Percentiles rank a stretch among this genome's conserved stretches.
Evolutionary conservation across 2,329 filamentous ascomycete species (phyloP).

Genomic region (Beauveria rudraprayagi): DNA sequence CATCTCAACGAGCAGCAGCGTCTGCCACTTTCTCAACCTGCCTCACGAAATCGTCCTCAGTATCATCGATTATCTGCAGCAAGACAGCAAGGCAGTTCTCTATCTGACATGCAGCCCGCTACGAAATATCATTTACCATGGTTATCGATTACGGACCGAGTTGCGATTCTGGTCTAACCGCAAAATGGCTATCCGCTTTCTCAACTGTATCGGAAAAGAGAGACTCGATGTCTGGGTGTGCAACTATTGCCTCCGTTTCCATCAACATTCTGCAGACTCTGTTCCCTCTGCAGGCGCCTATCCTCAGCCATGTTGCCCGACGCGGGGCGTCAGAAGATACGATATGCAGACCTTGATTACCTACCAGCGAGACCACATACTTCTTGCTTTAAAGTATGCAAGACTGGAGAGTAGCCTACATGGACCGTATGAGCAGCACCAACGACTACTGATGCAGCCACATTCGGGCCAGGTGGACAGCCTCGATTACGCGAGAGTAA

Average conservation of each 20-base stretch:
- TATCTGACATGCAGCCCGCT: neutral
- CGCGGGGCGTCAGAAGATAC: too few species aligned
- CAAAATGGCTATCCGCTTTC: neutral
- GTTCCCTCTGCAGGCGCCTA: too few species aligned
- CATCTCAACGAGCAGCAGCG: too few species aligned
- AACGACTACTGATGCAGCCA: neutral
- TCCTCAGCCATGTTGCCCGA: neutral
- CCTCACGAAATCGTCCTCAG: neutral
- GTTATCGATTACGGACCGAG: neutral
- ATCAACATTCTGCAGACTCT: neutral
- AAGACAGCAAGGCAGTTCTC: neutral
- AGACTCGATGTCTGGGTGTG: neutral
- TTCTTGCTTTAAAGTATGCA: neutral
- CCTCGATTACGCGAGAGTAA: neutral
- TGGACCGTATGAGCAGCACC: neutral
- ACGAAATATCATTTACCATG: neutral
- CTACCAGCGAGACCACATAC: neutral
- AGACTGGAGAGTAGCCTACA: neutral
- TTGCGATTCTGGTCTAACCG: neutral
- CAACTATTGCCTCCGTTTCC: neutral
- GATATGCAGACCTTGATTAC: neutral
- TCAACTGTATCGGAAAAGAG: neutral
- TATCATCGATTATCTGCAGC: neutral
- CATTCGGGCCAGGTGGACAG: too few species aligned
- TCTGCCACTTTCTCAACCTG: neutral